Evolutionary conservation across 768 basidiomycete species (phyloP).

Genomic region (Termitomyces sp.): DNA sequence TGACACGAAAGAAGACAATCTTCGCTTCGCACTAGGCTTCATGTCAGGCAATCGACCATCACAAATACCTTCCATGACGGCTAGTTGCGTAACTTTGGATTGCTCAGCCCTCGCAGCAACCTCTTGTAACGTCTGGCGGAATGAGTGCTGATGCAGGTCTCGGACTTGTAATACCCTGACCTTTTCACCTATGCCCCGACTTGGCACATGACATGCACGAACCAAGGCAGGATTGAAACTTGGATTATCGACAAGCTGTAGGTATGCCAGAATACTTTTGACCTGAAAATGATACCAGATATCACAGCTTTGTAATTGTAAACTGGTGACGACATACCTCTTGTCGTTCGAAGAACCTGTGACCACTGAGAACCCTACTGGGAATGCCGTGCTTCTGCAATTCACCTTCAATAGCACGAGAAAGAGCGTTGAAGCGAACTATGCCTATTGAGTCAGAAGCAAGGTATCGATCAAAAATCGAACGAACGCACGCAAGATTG

Average conservation of each 20-base stretch:
- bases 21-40: constrained; percentile 61
- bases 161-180: constrained; percentile 25
- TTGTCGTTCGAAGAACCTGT: constrained; percentile 81
- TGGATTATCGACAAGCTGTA: constrained; percentile 79
- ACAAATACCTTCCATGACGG: constrained; percentile 57
- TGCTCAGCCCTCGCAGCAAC: constrained; percentile 47
- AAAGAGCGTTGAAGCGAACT: constrained; percentile 83
- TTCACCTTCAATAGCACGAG: constrained; percentile 67
- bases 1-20: constrained; percentile 54
- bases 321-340: constrained; percentile 42
- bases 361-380: constrained; percentile 67
- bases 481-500: constrained; percentile 60
- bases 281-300: constrained; percentile 37
- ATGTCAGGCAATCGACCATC: constrained; percentile 57
- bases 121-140: constrained; percentile 51
- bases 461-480: background rate
- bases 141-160: background rate
- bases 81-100: constrained; percentile 48
- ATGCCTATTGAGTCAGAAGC: background rate
- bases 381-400: constrained; percentile 80
- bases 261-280: constrained; percentile 76
- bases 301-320: constrained; percentile 22
- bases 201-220: constrained; percentile 67
- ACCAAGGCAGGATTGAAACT: constrained; percentile 61
- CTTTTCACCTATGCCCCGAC: constrained; percentile 74